Evolutionary conservation across 1,284 basidiomycete genomes (phyloP).

Genomic region (Apiotrichum domesticum): DNA sequence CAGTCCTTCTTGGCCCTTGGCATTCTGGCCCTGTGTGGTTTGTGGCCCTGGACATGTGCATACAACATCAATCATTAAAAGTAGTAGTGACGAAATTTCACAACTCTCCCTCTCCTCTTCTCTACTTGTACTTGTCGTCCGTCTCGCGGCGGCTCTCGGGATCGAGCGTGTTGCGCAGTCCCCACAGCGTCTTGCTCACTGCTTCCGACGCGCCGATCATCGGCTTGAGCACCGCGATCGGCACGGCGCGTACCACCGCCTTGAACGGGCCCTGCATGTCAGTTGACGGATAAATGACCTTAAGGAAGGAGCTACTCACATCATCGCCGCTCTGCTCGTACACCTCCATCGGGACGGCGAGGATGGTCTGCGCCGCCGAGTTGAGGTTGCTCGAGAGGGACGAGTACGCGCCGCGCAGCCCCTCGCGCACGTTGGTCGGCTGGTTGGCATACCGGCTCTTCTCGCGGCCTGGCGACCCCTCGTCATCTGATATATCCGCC

Average conservation of each 20-base stretch:
- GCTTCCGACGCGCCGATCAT: slow-evolving; percentile 97
- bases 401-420: slow-evolving; percentile 81
- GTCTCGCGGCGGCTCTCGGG: slow-evolving; percentile 70
- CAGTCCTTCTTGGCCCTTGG: too few relatives aligned
- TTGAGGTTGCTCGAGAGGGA: slow-evolving; percentile 78
- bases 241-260: slow-evolving; percentile 90
- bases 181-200: slow-evolving; percentile 87
- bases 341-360: slow-evolving; percentile 98
- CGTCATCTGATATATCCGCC: slow-evolving; percentile 7
- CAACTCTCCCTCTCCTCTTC: not conserved
- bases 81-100: too few relatives aligned
- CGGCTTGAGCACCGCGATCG: slow-evolving; percentile 89
- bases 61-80: too few relatives aligned
- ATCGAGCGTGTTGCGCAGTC: slow-evolving; percentile 82
- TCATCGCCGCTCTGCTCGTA: slow-evolving; percentile 86
- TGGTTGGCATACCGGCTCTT: slow-evolving; percentile 88
- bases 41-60: too few relatives aligned
- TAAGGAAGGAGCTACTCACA: slow-evolving; percentile 50
- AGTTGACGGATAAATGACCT: too few relatives aligned
- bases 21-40: too few relatives aligned
- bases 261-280: slow-evolving; percentile 69
- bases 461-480: slow-evolving; percentile 31
- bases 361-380: slow-evolving; percentile 93
- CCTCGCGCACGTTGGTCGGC: slow-evolving; percentile 74
- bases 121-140: slow-evolving; percentile 75